Evolutionary conservation across 2,329 filamentous ascomycete genomes (phyloP), one percentile per base, ranked within the genome.

Genomic region (Claviceps lovelessii): DNA sequence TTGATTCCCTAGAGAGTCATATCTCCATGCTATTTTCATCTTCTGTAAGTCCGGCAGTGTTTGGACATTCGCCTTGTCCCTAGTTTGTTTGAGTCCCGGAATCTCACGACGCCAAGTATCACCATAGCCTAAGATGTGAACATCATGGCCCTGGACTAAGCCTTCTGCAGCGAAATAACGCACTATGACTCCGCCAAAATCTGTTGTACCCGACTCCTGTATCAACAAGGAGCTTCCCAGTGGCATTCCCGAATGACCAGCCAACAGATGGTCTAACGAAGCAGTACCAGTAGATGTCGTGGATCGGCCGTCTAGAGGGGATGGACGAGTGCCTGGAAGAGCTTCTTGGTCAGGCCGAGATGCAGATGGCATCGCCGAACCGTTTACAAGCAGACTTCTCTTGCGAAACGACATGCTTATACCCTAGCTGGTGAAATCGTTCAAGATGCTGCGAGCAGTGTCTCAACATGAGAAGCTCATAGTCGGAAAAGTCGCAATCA

Each of bases 1-100:
- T 70, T 85, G 17, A 10, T 29, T 53, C 9, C 86, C 86, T 53
- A 97, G 70, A 39, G 83, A 80, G 69, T 97, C 90, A 71, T 98
- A 98, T 68, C 93, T 80, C 93, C 93, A 98, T 4, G 93, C 93
- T 73, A 98, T 98, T 73, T 95, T 97, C 93, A 98, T 97, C 69
- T 85, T 90, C 58, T 91, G 86, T 15, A 77, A 76, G 2, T 70
- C 63, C 3, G 66, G 54, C 44, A 75, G 72, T 37, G 75, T 61
- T 54, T 67, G 60, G 57, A 46, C 64, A 65, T 68, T 63, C 74
- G 52, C 75, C 70, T 59, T 66, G 58, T 50, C 63, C 61, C 17
- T 70, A 67, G 10, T 63, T 71, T 1, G 75, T 76, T 28, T 41
- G 39, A 94, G 68, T 0, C 86, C 91, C 3, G 93, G 93, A 28